phyloP scores from a whole-genome alignment of 768 basidiomycete genomes.

The Boletus tylopilopsis region DNA sequence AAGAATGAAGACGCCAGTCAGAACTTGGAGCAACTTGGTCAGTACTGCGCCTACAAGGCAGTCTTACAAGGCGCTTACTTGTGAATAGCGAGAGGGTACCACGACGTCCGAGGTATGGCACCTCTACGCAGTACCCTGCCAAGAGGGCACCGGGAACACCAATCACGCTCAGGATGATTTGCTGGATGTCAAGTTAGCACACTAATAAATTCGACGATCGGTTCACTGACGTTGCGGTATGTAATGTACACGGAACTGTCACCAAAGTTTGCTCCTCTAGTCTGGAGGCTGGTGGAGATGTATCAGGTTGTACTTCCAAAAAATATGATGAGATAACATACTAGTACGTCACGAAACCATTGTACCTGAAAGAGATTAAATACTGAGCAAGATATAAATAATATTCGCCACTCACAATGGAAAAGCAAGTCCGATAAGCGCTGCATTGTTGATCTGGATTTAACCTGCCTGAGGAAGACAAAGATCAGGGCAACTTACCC shows the following conservation, averaged over 20 bases:
- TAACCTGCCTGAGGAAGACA: not conserved
- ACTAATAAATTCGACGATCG: not conserved
- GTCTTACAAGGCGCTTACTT: conserved; percentile 21
- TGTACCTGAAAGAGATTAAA: conserved; percentile 35
- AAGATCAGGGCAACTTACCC: conserved; percentile 31
- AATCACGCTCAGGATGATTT: conserved; percentile 54
- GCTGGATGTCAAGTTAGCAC: conserved; percentile 28
- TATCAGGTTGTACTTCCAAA: not conserved
- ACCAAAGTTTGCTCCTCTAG: conserved; percentile 65
- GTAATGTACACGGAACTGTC: conserved; percentile 68
- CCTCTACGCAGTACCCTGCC: conserved; percentile 51
- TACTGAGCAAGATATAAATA: not conserved
- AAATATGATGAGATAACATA: conserved; percentile 14
- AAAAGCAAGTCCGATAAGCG: conserved; percentile 73
- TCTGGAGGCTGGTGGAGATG: conserved; percentile 45
- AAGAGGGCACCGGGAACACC: conserved; percentile 56
- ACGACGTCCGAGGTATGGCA: conserved; percentile 47
- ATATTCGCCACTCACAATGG: conserved; percentile 45
- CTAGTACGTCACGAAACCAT: conserved; percentile 53
- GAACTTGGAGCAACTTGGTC: conserved; percentile 23
- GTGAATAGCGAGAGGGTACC: conserved; percentile 54
- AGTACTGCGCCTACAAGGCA: not conserved
- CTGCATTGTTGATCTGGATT: conserved; percentile 31
- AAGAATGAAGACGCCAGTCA: conserved; percentile 58
- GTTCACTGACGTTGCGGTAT: conserved; percentile 56